A percentile compares a stretch with the other conserved stretches of the same genome.
phyloP scores from a whole-genome alignment of 768 basidiomycete species.

The Gymnopilus junonius region DNA sequence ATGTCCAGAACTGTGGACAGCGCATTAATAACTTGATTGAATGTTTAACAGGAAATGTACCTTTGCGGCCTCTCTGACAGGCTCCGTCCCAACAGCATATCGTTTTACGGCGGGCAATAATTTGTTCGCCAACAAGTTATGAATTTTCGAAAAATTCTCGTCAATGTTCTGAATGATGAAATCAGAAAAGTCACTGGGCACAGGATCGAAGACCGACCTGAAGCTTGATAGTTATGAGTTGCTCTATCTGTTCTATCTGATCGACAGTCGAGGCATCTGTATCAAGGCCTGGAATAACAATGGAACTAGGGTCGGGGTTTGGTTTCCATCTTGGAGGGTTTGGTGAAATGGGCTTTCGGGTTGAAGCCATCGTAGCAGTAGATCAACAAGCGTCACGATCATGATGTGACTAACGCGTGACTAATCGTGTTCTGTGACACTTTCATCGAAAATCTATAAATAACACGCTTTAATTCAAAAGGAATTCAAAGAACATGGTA shows the following conservation, averaged over 20 bases:
- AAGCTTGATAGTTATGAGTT: constrained; percentile 89
- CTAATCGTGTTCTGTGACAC: constrained; percentile 14
- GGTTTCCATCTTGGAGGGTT: constrained; percentile 74
- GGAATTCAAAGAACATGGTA: too few relatives aligned
- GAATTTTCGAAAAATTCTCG: constrained; percentile 90
- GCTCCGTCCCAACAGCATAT: constrained; percentile 85
- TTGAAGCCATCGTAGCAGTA: constrained; percentile 9
- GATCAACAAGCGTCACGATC: constrained; percentile 6
- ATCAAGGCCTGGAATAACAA: constrained; percentile 75
- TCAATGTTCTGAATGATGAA: constrained; percentile 73
- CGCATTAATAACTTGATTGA: neutral
- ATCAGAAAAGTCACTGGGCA: neutral
- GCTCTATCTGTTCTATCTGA: constrained; percentile 95
- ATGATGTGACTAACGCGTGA: constrained; percentile 26
- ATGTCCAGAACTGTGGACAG: constrained; percentile 83
- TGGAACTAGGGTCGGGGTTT: constrained; percentile 61
- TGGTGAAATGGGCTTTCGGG: constrained; percentile 46
- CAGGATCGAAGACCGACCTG: constrained; percentile 54
- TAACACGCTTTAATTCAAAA: too few relatives aligned
- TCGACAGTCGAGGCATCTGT: constrained; percentile 68
- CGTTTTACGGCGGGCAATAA: constrained; percentile 89
- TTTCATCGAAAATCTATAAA: neutral
- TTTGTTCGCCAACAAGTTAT: constrained; percentile 78
- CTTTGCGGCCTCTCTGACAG: constrained; percentile 89
- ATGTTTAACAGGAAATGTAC: constrained; percentile 43